phyloP scores from a whole-genome alignment of 306 rosid species.

The Dalbergia cochinchinensis region DNA sequence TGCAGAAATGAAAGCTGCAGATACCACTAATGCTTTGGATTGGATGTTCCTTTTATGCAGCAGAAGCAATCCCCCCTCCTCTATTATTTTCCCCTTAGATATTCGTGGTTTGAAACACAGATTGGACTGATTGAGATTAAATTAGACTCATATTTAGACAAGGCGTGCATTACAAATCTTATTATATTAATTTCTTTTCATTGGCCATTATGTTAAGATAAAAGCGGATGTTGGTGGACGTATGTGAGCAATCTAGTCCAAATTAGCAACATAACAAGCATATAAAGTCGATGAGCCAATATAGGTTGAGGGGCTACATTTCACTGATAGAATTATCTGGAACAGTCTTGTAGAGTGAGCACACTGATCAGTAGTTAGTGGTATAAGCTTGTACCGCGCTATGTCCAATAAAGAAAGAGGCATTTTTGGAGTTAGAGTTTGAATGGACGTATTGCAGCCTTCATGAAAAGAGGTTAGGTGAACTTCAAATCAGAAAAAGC shows the following conservation, averaged over 20 bases:
- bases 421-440: slow-evolving; percentile 45
- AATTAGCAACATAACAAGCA: slow-evolving; percentile 54
- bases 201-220: slow-evolving; percentile 29
- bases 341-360: slow-evolving; percentile 30
- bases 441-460: slow-evolving; percentile 43
- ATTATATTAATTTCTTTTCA: slow-evolving; percentile 50
- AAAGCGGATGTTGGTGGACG: slow-evolving; percentile 46
- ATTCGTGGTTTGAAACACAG: slow-evolving; percentile 45
- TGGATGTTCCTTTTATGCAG: slow-evolving; percentile 67
- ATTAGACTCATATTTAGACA: slow-evolving; percentile 36
- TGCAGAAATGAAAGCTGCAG: slow-evolving; percentile 81
- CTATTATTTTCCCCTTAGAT: slow-evolving; percentile 52
- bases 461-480: slow-evolving; percentile 39
- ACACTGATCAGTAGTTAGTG: slow-evolving; percentile 14
- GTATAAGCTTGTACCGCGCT: slow-evolving; percentile 39
- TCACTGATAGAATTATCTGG: slow-evolving; percentile 37
- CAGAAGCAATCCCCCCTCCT: slow-evolving; percentile 36
- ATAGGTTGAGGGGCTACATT: slow-evolving; percentile 48
- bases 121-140: slow-evolving; percentile 49
- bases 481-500: slow-evolving; percentile 43
- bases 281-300: slow-evolving; percentile 44
- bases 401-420: slow-evolving; percentile 53
- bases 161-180: slow-evolving; percentile 52
- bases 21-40: slow-evolving; percentile 53
- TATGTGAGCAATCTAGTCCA: slow-evolving; percentile 39